Percentiles rank a stretch among this genome's conserved stretches.
phyloP scores from a whole-genome alignment of 306 rosid species.

The Malus fusca region DNA sequence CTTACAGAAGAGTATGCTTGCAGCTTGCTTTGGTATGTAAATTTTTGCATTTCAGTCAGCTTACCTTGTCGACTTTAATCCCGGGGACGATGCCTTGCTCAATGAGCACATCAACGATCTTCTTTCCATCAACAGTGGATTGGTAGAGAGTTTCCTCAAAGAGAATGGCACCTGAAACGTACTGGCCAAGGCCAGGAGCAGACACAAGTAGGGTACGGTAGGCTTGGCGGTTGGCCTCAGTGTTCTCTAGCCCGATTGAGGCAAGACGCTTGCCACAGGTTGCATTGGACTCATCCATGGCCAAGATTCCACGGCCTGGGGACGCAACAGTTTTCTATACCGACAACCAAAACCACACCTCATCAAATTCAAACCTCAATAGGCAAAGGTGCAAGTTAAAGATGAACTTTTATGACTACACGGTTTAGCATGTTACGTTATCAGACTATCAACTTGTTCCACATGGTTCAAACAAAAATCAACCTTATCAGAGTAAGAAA shows the following conservation, averaged over 20 bases:
- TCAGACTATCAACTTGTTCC: background rate
- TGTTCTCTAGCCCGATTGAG: conserved; percentile 89
- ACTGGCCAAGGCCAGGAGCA: conserved; percentile 65
- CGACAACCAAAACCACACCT: background rate
- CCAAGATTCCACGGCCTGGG: conserved; percentile 91
- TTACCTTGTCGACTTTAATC: conserved; percentile 84
- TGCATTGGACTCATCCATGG: conserved; percentile 93
- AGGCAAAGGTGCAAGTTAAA: background rate
- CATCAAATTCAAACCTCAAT: background rate
- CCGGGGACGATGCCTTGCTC: conserved; percentile 77
- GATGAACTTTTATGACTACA: background rate
- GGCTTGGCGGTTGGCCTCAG: conserved; percentile 89
- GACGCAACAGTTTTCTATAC: conserved; percentile 71
- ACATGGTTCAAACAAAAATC: background rate
- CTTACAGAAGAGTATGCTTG: background rate
- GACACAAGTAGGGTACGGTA: conserved; percentile 75
- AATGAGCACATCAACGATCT: conserved; percentile 65
- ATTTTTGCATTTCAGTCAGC: background rate
- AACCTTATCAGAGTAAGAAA: background rate
- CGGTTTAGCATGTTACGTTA: background rate
- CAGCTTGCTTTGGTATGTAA: background rate
- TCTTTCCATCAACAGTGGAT: conserved; percentile 70
- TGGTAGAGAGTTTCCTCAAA: conserved; percentile 97
- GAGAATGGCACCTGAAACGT: conserved; percentile 83
- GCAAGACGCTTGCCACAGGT: conserved; percentile 91